Conservation (phyloP, 108 stramenopile species). For the Poteriospumella lacustris region DNA sequence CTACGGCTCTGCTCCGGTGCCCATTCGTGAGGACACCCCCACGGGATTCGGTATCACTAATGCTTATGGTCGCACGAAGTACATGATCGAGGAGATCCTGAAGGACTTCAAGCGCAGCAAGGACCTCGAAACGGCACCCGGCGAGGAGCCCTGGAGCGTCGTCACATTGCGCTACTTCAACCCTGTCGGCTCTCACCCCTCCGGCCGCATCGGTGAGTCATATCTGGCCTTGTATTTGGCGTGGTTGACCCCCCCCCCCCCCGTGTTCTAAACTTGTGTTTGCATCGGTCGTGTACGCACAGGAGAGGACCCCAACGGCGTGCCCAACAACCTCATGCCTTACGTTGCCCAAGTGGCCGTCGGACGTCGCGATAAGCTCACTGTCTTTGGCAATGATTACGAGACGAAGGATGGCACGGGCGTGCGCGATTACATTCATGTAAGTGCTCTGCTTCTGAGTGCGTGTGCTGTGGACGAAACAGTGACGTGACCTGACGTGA, state of each 20-base stretch:
- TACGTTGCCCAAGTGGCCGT: slow-evolving; percentile 94
- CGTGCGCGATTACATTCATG: slow-evolving; percentile 96
- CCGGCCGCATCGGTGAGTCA: slow-evolving; percentile 83
- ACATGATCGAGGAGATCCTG: slow-evolving; percentile 96
- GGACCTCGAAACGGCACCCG: neutral
- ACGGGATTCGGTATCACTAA: slow-evolving; percentile 90
- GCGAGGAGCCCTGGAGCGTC: slow-evolving; percentile 51
- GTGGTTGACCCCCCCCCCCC: no score
- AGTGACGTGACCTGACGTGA: no score
- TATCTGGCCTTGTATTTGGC: no score
- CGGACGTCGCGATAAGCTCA: slow-evolving; percentile 81
- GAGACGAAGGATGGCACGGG: slow-evolving; percentile 92
- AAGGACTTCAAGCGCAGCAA: slow-evolving; percentile 25
- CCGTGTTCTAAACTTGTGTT: no score
- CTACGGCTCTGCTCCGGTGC: slow-evolving; percentile 81
- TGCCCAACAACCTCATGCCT: slow-evolving; percentile 98
- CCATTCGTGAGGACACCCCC: slow-evolving; percentile 77
- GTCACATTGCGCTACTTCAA: slow-evolving; percentile 94
- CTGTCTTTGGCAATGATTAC: slow-evolving; percentile 94
- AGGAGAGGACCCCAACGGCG: slow-evolving; percentile 94
- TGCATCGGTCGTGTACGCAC: no score
- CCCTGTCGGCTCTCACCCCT: slow-evolving; percentile 93
- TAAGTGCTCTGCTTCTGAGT: slow-evolving; percentile 33
- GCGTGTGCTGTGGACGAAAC: neutral
- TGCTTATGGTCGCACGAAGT: slow-evolving; percentile 96